These are phyloP conservation scores for Stylosanthes scabra DNA, from an alignment of 331 rosid genomes.

Conservation along the genomic window DNA sequence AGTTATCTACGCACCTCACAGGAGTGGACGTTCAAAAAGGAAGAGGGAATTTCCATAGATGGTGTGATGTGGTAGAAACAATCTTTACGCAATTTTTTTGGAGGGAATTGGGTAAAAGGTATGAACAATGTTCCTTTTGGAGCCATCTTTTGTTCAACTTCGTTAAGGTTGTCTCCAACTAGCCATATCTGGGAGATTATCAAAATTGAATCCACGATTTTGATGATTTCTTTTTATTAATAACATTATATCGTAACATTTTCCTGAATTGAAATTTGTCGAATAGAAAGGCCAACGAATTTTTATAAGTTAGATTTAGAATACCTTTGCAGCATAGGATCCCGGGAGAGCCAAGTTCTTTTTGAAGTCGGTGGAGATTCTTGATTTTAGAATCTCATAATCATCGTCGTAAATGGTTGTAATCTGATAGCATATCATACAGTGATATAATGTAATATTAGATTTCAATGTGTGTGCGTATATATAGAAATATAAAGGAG, in stretches of 20 bases:
- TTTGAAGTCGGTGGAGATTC: too few species aligned
- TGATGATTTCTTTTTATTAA: neutral
- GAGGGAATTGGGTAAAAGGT: conserved; percentile 77
- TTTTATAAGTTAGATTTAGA: too few species aligned
- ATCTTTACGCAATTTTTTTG: conserved; percentile 60
- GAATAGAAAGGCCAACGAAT: too few species aligned
- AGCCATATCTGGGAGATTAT: conserved; percentile 62
- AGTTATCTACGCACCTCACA: conserved; percentile 68
- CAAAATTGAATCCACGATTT: neutral
- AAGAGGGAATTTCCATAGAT: conserved; percentile 64
- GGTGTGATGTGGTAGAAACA: conserved; percentile 71
- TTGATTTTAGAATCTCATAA: conserved; percentile 50
- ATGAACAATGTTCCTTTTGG: conserved; percentile 73
- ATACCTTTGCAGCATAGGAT: conserved; percentile 36
- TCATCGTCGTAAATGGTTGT: conserved; percentile 48
- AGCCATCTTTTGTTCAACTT: conserved; percentile 57
- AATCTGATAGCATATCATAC: too few species aligned
- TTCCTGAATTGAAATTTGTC: too few species aligned
- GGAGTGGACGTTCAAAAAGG: conserved; percentile 61
- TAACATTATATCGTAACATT: too few species aligned
- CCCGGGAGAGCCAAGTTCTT: conserved; percentile 42
- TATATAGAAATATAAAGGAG: too few species aligned
- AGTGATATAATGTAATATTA: too few species aligned
- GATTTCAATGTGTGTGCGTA: too few species aligned
- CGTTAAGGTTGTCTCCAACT: conserved; percentile 61